A percentile compares a stretch with the other conserved stretches of the same genome.
Conservation (phyloP, 441 rosid genomes). For the Dalechampia spathulata region DNA sequence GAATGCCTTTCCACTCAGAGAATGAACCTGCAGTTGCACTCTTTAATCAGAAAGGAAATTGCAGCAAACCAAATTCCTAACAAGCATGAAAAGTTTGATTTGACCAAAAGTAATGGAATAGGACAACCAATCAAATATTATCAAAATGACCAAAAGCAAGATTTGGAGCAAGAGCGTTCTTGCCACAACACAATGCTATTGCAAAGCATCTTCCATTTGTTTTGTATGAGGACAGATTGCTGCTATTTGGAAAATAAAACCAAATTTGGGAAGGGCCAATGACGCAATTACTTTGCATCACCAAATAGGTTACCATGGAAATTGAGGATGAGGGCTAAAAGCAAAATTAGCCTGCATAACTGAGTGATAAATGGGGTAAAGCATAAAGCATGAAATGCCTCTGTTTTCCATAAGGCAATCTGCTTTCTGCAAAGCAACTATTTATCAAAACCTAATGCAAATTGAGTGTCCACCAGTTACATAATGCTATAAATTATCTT, state of each 20-base stretch:
- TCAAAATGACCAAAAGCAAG: neutral
- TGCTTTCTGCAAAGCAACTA: neutral
- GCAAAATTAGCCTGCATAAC: neutral
- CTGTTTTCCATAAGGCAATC: neutral
- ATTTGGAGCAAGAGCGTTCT: neutral
- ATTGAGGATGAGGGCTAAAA: neutral
- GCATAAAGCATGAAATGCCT: neutral
- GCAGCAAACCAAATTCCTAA: neutral
- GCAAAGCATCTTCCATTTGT: neutral
- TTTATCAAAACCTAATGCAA: neutral
- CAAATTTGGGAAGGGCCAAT: neutral
- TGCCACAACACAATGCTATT: neutral
- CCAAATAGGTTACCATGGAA: too few relatives aligned
- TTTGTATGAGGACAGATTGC: too few relatives aligned
- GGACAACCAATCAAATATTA: neutral
- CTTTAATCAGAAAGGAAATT: conserved; percentile 18
- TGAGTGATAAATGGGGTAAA: neutral
- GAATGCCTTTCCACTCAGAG: conserved; percentile 92
- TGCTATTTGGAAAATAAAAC: neutral
- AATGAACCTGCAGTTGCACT: conserved; percentile 57
- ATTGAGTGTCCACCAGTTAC: neutral
- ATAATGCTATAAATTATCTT: neutral
- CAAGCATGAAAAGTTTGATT: neutral
- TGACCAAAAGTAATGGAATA: neutral
- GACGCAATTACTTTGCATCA: too few relatives aligned